These are phyloP conservation scores for Marasmius oreades DNA, from an alignment of 1,284 basidiomycete genomes.

Conservation along the genomic window DNA sequence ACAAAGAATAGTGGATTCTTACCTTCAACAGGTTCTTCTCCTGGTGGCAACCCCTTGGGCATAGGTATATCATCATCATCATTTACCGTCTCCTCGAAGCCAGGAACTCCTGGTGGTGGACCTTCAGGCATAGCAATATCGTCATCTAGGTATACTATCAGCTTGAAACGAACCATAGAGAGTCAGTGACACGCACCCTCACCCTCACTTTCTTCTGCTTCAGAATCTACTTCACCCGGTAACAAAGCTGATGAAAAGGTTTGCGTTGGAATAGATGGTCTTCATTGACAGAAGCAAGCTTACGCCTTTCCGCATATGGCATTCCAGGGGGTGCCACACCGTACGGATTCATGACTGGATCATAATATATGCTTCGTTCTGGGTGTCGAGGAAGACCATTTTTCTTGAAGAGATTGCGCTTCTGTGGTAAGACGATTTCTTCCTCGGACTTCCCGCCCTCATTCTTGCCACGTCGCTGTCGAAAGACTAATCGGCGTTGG, in stretches of 20 bases:
- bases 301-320: constrained; percentile 87
- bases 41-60: constrained; percentile 80
- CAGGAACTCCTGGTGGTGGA: constrained; percentile 65
- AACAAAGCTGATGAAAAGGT: constrained; percentile 42
- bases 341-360: constrained; percentile 89
- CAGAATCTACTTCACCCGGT: constrained; percentile 61
- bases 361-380: constrained; percentile 89
- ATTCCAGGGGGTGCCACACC: constrained; percentile 96
- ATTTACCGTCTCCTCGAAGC: constrained; percentile 39
- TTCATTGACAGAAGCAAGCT: constrained; percentile 27
- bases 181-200: not conserved
- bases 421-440: constrained; percentile 43
- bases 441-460: constrained; percentile 40
- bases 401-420: constrained; percentile 73
- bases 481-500: constrained; percentile 75
- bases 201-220: constrained; percentile 50
- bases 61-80: constrained; percentile 83
- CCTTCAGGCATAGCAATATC: constrained; percentile 73
- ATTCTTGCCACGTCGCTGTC: constrained; percentile 38
- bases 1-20: not conserved
- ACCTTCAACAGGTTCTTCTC: constrained; percentile 14
- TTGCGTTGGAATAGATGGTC: constrained; percentile 1
- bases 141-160: constrained; percentile 23
- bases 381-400: constrained; percentile 82
- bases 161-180: not conserved